These are phyloP conservation scores for Penicillium sp. DNA, from an alignment of 2,329 filamentous ascomycete species.

Conservation along the genomic window DNA sequence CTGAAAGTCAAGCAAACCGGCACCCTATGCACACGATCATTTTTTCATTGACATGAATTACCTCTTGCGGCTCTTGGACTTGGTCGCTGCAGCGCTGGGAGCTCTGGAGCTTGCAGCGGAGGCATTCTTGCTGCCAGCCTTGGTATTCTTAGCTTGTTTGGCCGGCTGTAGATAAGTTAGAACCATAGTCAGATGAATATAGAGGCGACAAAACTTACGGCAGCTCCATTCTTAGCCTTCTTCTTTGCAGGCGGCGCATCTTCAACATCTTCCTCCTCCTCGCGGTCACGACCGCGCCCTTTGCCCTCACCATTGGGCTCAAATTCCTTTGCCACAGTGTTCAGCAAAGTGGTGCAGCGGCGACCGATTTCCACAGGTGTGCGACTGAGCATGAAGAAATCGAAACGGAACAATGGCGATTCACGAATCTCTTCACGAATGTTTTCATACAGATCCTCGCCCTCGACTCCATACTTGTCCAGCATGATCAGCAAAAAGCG, in stretches of 20 bases:
- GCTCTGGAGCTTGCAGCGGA: slow-evolving; percentile 78
- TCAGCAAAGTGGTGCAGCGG: slow-evolving; percentile 88
- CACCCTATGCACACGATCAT: no score
- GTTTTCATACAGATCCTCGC: slow-evolving; percentile 82
- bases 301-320: slow-evolving; percentile 74
- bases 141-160: slow-evolving; percentile 86
- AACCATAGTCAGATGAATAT: neutral
- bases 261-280: slow-evolving; percentile 79
- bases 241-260: slow-evolving; percentile 87
- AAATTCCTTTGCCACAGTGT: slow-evolving; percentile 92
- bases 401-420: slow-evolving; percentile 90
- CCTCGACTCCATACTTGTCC: slow-evolving; percentile 87
- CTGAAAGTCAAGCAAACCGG: slow-evolving; percentile 8
- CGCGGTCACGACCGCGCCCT: slow-evolving; percentile 57
- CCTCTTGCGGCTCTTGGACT: slow-evolving; percentile 51
- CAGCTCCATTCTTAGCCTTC: slow-evolving; percentile 83
- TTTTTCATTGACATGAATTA: slow-evolving; percentile 26
- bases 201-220: slow-evolving; percentile 56
- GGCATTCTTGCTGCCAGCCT: slow-evolving; percentile 68
- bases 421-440: slow-evolving; percentile 98
- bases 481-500: slow-evolving; percentile 90
- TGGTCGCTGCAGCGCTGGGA: slow-evolving; percentile 68
- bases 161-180: slow-evolving; percentile 58
- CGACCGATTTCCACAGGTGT: slow-evolving; percentile 90
- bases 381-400: slow-evolving; percentile 97